These are phyloP conservation scores for Pseudonitzschia multiseries DNA, from an alignment of 108 stramenopile species.

Conservation along the genomic window DNA sequence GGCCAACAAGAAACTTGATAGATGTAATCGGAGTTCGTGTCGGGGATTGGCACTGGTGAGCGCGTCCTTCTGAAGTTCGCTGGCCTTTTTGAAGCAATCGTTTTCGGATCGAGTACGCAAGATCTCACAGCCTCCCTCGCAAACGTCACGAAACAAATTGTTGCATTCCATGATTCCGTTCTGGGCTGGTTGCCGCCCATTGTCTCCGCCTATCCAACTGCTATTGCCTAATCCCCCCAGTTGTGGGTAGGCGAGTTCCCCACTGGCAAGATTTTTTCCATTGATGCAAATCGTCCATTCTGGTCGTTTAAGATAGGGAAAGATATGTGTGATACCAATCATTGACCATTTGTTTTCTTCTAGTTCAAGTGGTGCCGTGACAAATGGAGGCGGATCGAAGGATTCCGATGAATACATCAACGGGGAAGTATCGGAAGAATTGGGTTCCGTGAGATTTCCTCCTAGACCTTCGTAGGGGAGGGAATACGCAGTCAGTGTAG, in stretches of 20 bases:
- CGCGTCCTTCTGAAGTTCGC: slow-evolving; percentile 14
- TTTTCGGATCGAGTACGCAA: slow-evolving; percentile 1
- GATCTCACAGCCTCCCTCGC: slow-evolving; percentile 33
- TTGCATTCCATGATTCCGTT: slow-evolving; percentile 42
- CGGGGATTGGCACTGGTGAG: neutral
- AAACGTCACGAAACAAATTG: slow-evolving; percentile 32
- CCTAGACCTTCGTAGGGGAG: slow-evolving; percentile 22
- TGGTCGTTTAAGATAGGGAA: slow-evolving; percentile 83
- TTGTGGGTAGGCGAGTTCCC: slow-evolving; percentile 71
- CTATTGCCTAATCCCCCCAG: neutral
- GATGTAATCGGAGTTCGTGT: slow-evolving; percentile 46
- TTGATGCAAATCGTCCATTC: slow-evolving; percentile 74
- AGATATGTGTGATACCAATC: slow-evolving; percentile 72
- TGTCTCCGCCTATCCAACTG: neutral
- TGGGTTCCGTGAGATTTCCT: neutral
- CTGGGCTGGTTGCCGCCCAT: slow-evolving; percentile 5
- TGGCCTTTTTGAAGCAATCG: slow-evolving; percentile 25
- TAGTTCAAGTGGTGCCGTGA: slow-evolving; percentile 60
- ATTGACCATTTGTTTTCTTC: slow-evolving; percentile 69
- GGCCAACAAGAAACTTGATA: slow-evolving; percentile 36
- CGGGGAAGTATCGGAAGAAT: neutral
- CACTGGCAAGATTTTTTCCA: slow-evolving; percentile 59
- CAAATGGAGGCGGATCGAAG: slow-evolving; percentile 28
- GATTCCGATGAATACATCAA: neutral
- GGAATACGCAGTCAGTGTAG: slow-evolving; percentile 32